Evolutionary conservation across 352 stramenopile genomes (phyloP).

Genomic region (Salisapilia sapeloensis): DNA sequence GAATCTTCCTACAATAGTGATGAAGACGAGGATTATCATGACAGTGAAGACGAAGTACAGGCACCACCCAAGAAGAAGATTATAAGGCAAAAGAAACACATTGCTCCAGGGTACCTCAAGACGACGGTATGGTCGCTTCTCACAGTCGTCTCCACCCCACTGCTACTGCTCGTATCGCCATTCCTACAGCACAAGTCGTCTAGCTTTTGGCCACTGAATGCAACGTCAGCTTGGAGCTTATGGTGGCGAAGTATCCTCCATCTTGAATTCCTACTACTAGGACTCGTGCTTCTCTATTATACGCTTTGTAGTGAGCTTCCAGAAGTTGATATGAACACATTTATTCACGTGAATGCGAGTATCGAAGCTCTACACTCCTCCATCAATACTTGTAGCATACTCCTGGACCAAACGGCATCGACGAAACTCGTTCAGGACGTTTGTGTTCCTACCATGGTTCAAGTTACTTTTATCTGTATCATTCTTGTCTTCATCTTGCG

Average conservation of each 20-base stretch:
- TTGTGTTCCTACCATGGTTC: conserved; percentile 32
- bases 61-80: conserved; percentile 1
- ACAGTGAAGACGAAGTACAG: conserved; percentile 1
- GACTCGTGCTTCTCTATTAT: conserved; percentile 36
- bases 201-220: conserved; percentile 59
- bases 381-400: conserved; percentile 16
- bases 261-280: conserved; percentile 21
- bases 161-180: conserved; percentile 37
- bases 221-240: conserved; percentile 28
- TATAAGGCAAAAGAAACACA: not conserved
- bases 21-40: conserved; percentile 1
- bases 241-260: conserved; percentile 22
- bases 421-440: conserved; percentile 28
- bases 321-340: conserved; percentile 14
- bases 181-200: conserved; percentile 23
- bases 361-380: conserved; percentile 15
- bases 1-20: too few species aligned
- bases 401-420: conserved; percentile 22
- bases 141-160: conserved; percentile 22
- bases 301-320: conserved; percentile 38
- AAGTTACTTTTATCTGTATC: conserved; percentile 17
- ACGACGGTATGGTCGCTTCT: conserved; percentile 39
- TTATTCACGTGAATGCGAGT: conserved; percentile 20
- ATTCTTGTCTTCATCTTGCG: conserved; percentile 28
- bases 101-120: conserved; percentile 16